Conservation (phyloP, 2,329 filamentous ascomycete species). For the Colletotrichum theobromicola region DNA sequence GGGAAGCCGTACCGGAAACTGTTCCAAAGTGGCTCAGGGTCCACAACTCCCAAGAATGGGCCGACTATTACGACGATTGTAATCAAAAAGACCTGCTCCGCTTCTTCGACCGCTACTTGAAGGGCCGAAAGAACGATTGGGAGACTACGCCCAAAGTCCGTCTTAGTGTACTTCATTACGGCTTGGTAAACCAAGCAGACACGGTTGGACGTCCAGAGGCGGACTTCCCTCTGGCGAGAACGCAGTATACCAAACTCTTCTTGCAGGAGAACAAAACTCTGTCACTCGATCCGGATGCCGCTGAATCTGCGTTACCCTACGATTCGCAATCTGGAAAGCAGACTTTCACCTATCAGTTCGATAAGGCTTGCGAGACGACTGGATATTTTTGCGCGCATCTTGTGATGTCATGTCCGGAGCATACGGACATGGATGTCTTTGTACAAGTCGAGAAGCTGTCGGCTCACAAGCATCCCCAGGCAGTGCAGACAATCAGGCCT, state of each 20-base stretch:
- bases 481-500: not conserved
- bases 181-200: not conserved
- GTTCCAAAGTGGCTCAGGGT: not conserved
- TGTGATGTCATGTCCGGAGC: not conserved
- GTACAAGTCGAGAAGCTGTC: not conserved
- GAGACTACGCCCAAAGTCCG: not conserved
- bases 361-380: not conserved
- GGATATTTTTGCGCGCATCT: not conserved
- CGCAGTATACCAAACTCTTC: not conserved
- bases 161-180: not conserved
- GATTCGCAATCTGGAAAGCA: not conserved
- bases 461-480: not conserved
- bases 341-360: not conserved
- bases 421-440: not conserved
- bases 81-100: not conserved
- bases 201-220: not conserved
- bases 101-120: not conserved
- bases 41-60: not conserved
- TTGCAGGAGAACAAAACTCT: not conserved
- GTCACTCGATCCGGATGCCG: fast-evolving
- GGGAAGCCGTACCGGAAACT: not conserved
- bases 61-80: not conserved
- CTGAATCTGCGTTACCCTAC: not conserved
- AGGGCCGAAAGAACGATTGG: not conserved
- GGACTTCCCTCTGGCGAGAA: not conserved